These are phyloP conservation scores for Lactarius vividus DNA, from an alignment of 768 basidiomycete genomes.

Conservation along the genomic window DNA sequence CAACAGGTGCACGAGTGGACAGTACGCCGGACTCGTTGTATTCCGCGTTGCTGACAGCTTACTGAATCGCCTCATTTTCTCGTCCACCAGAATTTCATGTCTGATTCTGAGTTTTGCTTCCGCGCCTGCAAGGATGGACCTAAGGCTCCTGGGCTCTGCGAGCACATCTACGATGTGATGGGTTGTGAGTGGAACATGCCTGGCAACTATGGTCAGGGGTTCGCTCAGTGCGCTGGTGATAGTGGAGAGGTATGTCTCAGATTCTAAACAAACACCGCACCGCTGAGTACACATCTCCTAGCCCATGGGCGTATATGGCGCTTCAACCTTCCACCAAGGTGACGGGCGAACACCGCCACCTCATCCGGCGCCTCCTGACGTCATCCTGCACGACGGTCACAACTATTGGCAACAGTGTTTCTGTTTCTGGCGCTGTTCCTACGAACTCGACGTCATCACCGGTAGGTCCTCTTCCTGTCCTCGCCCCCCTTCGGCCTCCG, in stretches of 20 bases:
- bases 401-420: slow-evolving; percentile 49
- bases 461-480: background rate
- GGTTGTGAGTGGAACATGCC: slow-evolving; percentile 67
- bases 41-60: background rate
- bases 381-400: slow-evolving; percentile 54
- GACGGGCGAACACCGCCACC: slow-evolving; percentile 52
- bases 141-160: slow-evolving; percentile 51
- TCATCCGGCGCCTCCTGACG: slow-evolving; percentile 55
- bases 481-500: background rate
- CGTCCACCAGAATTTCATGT: slow-evolving; percentile 54
- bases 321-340: slow-evolving; percentile 67
- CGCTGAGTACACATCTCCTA: slow-evolving; percentile 27
- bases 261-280: slow-evolving; percentile 8
- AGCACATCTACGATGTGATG: slow-evolving; percentile 57
- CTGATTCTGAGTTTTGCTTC: slow-evolving; percentile 63
- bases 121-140: slow-evolving; percentile 60
- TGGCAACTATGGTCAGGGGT: slow-evolving; percentile 41
- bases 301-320: slow-evolving; percentile 69
- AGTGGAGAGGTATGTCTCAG: slow-evolving; percentile 41
- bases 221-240: slow-evolving; percentile 50
- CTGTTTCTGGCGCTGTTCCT: slow-evolving; percentile 9
- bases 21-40: slow-evolving; percentile 34
- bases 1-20: slow-evolving; percentile 74
- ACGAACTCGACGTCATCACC: slow-evolving; percentile 11
- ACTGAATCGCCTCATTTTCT: slow-evolving; percentile 14